A percentile compares a stretch with the other conserved stretches of the same genome.
Conservation (phyloP, 2,329 filamentous ascomycete genomes). For the Cadophora sp. region DNA sequence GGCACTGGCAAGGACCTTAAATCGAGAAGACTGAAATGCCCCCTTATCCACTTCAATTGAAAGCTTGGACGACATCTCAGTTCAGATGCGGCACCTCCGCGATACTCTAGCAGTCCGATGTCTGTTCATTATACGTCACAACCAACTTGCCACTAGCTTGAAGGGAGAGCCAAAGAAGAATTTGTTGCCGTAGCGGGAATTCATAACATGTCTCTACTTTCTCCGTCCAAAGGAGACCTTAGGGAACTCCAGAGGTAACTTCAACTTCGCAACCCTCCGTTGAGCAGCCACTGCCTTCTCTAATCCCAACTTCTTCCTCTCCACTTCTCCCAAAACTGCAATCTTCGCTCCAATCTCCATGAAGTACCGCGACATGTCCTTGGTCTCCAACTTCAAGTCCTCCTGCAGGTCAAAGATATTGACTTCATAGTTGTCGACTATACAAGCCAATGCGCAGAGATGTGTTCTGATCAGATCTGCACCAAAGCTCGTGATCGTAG, state of each 20-base stretch:
- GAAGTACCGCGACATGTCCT: conserved; percentile 75
- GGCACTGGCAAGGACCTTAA: not conserved
- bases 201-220: conserved; percentile 22
- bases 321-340: conserved; percentile 51
- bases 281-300: conserved; percentile 65
- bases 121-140: not conserved
- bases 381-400: conserved; percentile 75
- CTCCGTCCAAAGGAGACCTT: conserved; percentile 52
- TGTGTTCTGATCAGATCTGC: conserved; percentile 76
- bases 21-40: not conserved
- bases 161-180: not conserved
- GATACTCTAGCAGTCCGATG: not conserved
- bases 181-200: not conserved
- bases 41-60: not conserved
- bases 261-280: conserved; percentile 73
- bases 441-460: conserved; percentile 72
- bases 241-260: conserved; percentile 83
- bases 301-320: conserved; percentile 59
- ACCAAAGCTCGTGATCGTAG: conserved; percentile 74
- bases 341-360: conserved; percentile 76
- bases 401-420: conserved; percentile 73
- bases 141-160: too few species aligned
- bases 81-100: not conserved
- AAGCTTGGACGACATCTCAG: not conserved
- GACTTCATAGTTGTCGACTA: conserved; percentile 76